A percentile compares a stretch with the other conserved stretches of the same genome.
Evolutionary conservation across 345 rosid species (phyloP).

Genomic region (Salix exigua): DNA sequence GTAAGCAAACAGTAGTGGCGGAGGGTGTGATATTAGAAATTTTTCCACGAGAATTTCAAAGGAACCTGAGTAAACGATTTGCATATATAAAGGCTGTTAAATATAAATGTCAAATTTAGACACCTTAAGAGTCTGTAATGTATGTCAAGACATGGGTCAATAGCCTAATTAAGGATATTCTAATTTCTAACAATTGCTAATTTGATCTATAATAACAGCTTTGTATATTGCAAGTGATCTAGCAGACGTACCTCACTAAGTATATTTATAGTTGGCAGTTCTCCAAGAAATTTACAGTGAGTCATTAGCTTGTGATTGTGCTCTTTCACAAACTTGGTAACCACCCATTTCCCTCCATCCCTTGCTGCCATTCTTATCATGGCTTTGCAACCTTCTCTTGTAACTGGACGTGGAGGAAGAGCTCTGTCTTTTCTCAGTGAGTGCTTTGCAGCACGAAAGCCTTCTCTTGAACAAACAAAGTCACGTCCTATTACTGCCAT

Average conservation of each 20-base stretch:
- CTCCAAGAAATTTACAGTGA: conserved; percentile 31
- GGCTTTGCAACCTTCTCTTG: conserved; percentile 49
- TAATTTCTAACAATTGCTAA: not conserved
- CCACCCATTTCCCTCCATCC: conserved; percentile 39
- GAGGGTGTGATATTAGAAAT: not conserved
- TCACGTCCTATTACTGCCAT: conserved; percentile 39
- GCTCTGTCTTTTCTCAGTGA: conserved; percentile 34
- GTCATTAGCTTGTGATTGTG: conserved; percentile 41
- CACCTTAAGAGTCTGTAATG: not conserved
- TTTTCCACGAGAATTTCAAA: not conserved
- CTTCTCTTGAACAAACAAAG: conserved; percentile 41
- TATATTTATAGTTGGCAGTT: conserved; percentile 31
- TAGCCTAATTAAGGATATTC: not conserved
- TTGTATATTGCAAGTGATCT: not conserved
- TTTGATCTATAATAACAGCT: not conserved
- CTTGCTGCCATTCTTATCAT: conserved; percentile 47
- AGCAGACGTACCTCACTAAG: conserved; percentile 35
- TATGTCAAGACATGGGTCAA: not conserved
- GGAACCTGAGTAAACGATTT: not conserved
- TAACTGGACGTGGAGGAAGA: conserved; percentile 41
- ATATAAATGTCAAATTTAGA: not conserved
- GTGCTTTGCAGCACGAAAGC: conserved; percentile 37
- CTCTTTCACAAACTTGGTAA: conserved; percentile 35
- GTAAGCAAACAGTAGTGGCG: not conserved
- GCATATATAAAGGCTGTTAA: not conserved